These are phyloP conservation scores for Stachybotrys chartarum DNA, from an alignment of 2,329 filamentous ascomycete species.

Conservation along the genomic window DNA sequence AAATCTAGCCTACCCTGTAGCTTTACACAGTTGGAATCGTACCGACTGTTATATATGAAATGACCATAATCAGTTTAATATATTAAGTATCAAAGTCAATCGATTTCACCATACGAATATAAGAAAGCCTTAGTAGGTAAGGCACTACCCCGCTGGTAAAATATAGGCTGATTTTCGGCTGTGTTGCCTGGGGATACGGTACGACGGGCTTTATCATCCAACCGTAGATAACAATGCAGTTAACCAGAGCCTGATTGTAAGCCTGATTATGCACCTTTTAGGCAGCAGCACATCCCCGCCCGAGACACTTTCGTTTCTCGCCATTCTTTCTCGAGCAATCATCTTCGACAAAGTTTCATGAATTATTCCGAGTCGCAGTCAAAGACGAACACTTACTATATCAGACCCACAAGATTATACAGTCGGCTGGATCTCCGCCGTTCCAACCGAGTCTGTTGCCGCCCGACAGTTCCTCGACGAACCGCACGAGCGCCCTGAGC, in stretches of 20 bases:
- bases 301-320: not conserved
- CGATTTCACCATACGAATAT: not conserved
- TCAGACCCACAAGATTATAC: conserved; percentile 20
- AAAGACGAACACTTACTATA: conserved; percentile 1
- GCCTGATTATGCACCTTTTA: not conserved
- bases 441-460: conserved; percentile 27
- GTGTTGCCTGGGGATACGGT: not conserved
- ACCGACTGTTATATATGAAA: not conserved
- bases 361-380: not conserved
- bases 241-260: not conserved
- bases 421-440: conserved; percentile 36
- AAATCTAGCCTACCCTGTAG: not conserved
- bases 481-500: conserved; percentile 14
- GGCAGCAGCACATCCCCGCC: not conserved
- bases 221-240: not conserved
- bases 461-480: conserved; percentile 31
- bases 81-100: no score
- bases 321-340: not conserved
- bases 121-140: not conserved
- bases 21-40: not conserved
- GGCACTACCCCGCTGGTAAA: not conserved
- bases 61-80: no score
- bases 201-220: not conserved
- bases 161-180: no score
- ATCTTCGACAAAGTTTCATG: not conserved